Evolutionary conservation across 495 filamentous ascomycete species (phyloP).

Genomic region (Letharia columbiana): DNA sequence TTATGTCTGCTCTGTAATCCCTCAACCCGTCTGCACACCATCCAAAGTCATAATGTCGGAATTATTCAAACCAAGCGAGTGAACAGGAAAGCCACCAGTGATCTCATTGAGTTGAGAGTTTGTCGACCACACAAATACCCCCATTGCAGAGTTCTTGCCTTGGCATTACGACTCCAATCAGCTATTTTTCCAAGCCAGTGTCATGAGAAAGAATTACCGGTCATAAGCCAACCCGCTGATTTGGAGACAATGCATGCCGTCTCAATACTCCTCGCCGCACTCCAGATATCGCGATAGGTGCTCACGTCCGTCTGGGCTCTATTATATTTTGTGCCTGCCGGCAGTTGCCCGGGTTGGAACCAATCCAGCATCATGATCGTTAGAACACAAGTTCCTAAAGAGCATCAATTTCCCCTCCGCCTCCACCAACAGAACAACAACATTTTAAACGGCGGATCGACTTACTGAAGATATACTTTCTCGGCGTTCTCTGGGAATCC

Average conservation of each 20-base stretch:
- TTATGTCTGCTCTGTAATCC: neutral
- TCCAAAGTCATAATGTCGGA: neutral
- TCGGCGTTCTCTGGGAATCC: neutral
- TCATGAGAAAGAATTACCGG: neutral
- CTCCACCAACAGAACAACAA: neutral
- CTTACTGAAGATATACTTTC: slow-evolving; percentile 15
- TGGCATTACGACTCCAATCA: neutral
- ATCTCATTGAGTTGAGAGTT: slow-evolving; percentile 5
- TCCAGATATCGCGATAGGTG: slow-evolving; percentile 11
- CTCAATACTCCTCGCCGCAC: neutral
- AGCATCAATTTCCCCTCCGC: neutral
- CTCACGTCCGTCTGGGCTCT: neutral
- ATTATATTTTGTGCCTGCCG: neutral
- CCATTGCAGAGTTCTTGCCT: slow-evolving; percentile 12
- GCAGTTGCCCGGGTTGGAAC: slow-evolving; percentile 4
- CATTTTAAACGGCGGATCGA: neutral
- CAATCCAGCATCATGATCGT: slow-evolving; percentile 14
- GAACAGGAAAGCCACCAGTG: neutral
- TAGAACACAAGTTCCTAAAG: neutral
- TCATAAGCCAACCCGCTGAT: neutral
- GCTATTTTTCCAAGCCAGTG: neutral
- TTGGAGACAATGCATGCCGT: neutral
- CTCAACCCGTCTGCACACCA: neutral
- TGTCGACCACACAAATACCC: slow-evolving; percentile 14
- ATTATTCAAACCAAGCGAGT: neutral